Base-by-base conservation (phyloP, 2,329 filamentous ascomycete genomes). In the Clarireedia homoeocarpa region DNA sequence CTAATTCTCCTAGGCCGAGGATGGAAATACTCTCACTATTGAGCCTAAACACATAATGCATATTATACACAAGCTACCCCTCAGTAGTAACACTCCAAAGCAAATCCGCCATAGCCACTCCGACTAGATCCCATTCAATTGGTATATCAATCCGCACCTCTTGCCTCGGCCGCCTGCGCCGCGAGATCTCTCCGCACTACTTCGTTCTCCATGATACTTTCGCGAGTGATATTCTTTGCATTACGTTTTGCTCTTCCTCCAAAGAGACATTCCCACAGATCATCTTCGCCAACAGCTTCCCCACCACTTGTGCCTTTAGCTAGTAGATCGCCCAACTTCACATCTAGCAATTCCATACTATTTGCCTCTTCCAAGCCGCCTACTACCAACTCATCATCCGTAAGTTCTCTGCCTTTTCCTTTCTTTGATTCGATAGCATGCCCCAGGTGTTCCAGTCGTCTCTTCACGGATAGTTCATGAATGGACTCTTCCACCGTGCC, bases 401-500 rank as follows among this genome's bases (percentile, higher is more conserved):
- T 73, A 3, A 68, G 65, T 55, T 73, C 74, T 47, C 71, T 75
- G 9, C 68, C 71, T 60, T 76, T 73, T 12, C 67, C 66, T 57
- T 72, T 73, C 53, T 63, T 54, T 39, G 62, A 56, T 23, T 51
- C 55, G 5, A 71, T 56, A 68, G 74, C 48, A 69, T 70, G 74
- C 2, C 77, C 78, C 69, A 96, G 86, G 67, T 96, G 90, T 55
- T 86, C 83, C 63, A 96, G 74, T 3, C 92, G 84, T 27, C 91
- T 80, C 58, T 80, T 77, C 1, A 95, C 89, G 0, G 89, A 94
- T 36, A 96, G 80, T 58, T 91, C 83, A 72, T 97, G 91, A 60
- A 97, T 95, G 1, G 87, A 87, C 72, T 95, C 87, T 68, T 99
- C 94, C 0, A 97, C 89, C 0, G 92, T 95, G 51, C 88, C 89